phyloP scores from a whole-genome alignment of 2,329 filamentous ascomycete species.

The Aspergillus transmontanensis region DNA sequence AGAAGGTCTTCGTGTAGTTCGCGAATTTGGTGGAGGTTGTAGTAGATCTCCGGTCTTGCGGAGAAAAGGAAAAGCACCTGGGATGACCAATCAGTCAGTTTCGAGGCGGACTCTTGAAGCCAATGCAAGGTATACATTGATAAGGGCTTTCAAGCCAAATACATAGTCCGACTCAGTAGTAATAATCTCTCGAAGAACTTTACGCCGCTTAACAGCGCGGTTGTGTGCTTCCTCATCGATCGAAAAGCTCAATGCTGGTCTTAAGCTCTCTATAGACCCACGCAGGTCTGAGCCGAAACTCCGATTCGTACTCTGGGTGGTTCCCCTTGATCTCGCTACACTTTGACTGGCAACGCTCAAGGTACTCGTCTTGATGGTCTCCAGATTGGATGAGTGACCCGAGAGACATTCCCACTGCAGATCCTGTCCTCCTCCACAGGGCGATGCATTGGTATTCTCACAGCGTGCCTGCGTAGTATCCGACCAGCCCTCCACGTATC shows the following conservation, averaged over 20 bases:
- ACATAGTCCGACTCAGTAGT: slow-evolving; percentile 87
- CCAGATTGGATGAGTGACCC: slow-evolving; percentile 77
- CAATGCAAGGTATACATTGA: slow-evolving; percentile 64
- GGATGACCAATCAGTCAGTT: slow-evolving; percentile 32
- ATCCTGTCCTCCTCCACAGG: slow-evolving; percentile 27
- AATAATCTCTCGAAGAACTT: slow-evolving; percentile 82
- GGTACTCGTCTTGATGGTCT: slow-evolving; percentile 79
- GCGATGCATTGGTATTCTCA: slow-evolving; percentile 17
- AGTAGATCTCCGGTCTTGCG: slow-evolving; percentile 73
- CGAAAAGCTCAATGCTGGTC: slow-evolving; percentile 45
- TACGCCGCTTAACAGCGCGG: slow-evolving; percentile 73
- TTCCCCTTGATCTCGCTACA: slow-evolving; percentile 61
- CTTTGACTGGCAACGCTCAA: slow-evolving; percentile 75
- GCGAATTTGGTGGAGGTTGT: slow-evolving; percentile 77
- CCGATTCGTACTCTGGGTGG: slow-evolving; percentile 59
- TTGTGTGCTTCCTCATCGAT: slow-evolving; percentile 71
- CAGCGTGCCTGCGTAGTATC: slow-evolving; percentile 24
- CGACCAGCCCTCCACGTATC: slow-evolving; percentile 42
- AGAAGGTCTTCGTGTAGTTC: slow-evolving; percentile 82
- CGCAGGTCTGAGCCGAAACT: slow-evolving; percentile 66
- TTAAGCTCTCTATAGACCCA: slow-evolving; percentile 60
- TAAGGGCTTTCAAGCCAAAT: slow-evolving; percentile 80
- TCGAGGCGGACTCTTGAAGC: background rate
- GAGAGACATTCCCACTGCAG: slow-evolving; percentile 65
- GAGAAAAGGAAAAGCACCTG: slow-evolving; percentile 77